phyloP scores from a whole-genome alignment of 2,329 filamentous ascomycete genomes.

The Canariomyces notabilis region DNA sequence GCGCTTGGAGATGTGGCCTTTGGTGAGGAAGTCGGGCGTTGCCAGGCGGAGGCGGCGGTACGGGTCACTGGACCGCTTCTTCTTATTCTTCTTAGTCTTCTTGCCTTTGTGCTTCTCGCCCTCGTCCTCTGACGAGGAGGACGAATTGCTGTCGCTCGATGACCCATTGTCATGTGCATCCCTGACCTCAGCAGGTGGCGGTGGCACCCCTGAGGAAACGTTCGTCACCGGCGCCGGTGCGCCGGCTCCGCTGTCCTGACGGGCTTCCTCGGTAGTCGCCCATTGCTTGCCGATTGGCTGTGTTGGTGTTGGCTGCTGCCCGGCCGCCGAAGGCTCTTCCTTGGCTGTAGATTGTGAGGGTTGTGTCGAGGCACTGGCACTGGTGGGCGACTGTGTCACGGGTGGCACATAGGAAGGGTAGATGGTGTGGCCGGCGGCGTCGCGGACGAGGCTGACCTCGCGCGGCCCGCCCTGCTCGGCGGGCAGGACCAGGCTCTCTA shows the following conservation, averaged over 20 bases:
- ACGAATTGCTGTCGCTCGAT: conserved; percentile 22
- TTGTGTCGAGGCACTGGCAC: neutral
- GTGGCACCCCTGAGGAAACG: no score
- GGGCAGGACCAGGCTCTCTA: conserved; percentile 21
- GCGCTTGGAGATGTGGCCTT: conserved; percentile 58
- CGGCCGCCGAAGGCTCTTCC: neutral
- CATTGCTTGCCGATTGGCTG: neutral
- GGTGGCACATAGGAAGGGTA: conserved; percentile 33
- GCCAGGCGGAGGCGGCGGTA: conserved; percentile 55
- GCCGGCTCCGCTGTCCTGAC: no score
- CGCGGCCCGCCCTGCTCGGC: conserved; percentile 24
- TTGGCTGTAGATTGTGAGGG: conserved; percentile 2
- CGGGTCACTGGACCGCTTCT: conserved; percentile 21
- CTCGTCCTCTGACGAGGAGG: conserved; percentile 26
- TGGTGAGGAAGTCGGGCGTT: conserved; percentile 61
- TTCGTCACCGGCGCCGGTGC: no score
- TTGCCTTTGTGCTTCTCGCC: neutral
- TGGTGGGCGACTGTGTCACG: conserved; percentile 18
- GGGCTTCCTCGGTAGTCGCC: no score
- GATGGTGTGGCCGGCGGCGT: conserved; percentile 28
- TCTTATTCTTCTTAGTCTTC: conserved; percentile 5
- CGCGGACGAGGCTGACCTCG: conserved; percentile 29
- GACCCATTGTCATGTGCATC: no score
- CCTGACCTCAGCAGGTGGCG: conserved; percentile 26
- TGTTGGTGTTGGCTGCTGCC: neutral